Evolutionary conservation across 441 rosid species (phyloP).

Genomic region (Pelargonium cotyledonis): DNA sequence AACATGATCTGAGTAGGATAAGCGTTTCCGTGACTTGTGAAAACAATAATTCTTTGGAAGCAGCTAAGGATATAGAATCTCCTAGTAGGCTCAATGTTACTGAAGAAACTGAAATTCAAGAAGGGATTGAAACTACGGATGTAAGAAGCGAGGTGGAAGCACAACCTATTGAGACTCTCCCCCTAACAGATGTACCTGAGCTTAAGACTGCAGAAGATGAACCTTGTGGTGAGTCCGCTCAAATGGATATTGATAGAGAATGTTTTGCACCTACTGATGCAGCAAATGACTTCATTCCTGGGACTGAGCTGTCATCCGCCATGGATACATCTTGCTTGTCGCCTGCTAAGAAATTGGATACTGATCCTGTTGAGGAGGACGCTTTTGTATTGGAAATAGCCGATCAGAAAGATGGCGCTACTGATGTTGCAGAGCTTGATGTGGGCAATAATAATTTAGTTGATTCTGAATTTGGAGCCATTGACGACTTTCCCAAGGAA

Average conservation of each 20-base stretch:
- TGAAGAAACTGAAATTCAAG: conserved; percentile 37
- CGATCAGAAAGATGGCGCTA: conserved; percentile 25
- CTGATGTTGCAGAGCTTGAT: conserved; percentile 34
- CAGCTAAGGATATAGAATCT: conserved; percentile 32
- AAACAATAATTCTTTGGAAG: conserved; percentile 36
- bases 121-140: conserved; percentile 27
- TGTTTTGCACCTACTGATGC: conserved; percentile 34
- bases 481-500: conserved; percentile 40
- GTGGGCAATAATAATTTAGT: conserved; percentile 24
- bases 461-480: conserved; percentile 36
- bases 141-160: conserved; percentile 32
- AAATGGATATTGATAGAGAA: conserved; percentile 42
- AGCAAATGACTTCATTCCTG: conserved; percentile 26
- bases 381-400: conserved; percentile 26
- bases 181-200: conserved; percentile 25
- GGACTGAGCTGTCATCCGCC: conserved; percentile 21
- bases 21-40: conserved; percentile 38
- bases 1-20: conserved; percentile 60
- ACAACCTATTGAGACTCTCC: conserved; percentile 32
- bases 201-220: conserved; percentile 30
- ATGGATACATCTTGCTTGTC: conserved; percentile 25
- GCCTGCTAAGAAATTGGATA: conserved; percentile 25
- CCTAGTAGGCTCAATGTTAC: conserved; percentile 28
- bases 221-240: conserved; percentile 33
- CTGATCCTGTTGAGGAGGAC: conserved; percentile 29